Conservation (phyloP, 306 rosid species). For the Alnus rubra region DNA sequence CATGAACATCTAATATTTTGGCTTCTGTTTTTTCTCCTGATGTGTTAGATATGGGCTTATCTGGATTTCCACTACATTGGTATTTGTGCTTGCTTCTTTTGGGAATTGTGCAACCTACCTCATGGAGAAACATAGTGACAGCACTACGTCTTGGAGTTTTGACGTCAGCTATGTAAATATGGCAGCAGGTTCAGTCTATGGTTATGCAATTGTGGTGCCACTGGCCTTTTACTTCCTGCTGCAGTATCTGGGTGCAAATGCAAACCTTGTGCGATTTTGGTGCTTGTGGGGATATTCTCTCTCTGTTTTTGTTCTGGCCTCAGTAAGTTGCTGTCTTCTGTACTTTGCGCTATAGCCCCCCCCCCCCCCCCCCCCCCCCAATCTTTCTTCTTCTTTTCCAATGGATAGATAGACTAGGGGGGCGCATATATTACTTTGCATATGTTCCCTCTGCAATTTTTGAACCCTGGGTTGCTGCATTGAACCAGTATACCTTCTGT, state of each 20-base stretch:
- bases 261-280: slow-evolving; percentile 82
- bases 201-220: slow-evolving; percentile 81
- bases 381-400: no score
- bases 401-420: neutral
- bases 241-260: slow-evolving; percentile 75
- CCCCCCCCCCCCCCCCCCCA: neutral
- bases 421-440: no score
- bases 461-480: no score
- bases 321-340: slow-evolving; percentile 61
- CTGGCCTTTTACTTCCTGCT: slow-evolving; percentile 83
- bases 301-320: slow-evolving; percentile 70
- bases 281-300: slow-evolving; percentile 99
- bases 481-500: no score
- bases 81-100: slow-evolving; percentile 79
- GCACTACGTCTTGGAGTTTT: slow-evolving; percentile 67
- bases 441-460: no score
- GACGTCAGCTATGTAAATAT: slow-evolving; percentile 75
- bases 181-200: slow-evolving; percentile 84
- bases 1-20: slow-evolving; percentile 20
- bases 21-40: slow-evolving; percentile 17
- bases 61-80: slow-evolving; percentile 94
- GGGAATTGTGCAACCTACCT: slow-evolving; percentile 97
- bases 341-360: neutral
- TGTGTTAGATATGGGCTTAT: slow-evolving; percentile 63
- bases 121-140: slow-evolving; percentile 55